A percentile compares a stretch with the other conserved stretches of the same genome.
Conservation (phyloP, 2,329 filamentous ascomycete genomes). For the Diaporthe australafricana region DNA sequence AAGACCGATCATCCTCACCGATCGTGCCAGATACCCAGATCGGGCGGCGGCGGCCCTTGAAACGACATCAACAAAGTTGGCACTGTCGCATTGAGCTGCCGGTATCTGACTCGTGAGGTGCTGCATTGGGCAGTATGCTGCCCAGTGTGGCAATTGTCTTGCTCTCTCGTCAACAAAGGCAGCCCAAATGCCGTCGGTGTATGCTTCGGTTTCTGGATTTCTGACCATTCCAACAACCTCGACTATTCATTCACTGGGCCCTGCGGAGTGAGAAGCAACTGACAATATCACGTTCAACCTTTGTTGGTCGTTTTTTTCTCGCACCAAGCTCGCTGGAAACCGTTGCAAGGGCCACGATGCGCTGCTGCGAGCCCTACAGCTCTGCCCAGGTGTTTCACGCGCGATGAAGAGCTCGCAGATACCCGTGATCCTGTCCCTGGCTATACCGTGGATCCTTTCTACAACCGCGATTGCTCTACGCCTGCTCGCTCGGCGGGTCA, state of each 20-base stretch:
- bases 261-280: neutral
- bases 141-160: constrained; percentile 17
- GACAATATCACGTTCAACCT: neutral
- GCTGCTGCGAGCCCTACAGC: constrained; percentile 19
- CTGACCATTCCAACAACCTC: neutral
- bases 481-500: constrained; percentile 2
- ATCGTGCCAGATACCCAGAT: constrained; percentile 1
- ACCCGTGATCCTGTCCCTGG: constrained; percentile 15
- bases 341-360: constrained; percentile 2
- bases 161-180: neutral
- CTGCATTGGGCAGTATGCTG: constrained; percentile 22
- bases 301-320: neutral
- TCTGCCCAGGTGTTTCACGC: constrained; percentile 24
- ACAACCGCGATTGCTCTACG: constrained; percentile 11
- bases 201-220: neutral
- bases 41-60: constrained; percentile 14
- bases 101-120: constrained; percentile 19
- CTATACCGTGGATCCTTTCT: constrained; percentile 9
- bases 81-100: constrained; percentile 20
- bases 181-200: constrained; percentile 25
- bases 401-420: constrained; percentile 24
- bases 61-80: constrained; percentile 25
- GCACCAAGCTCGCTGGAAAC: neutral
- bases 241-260: neutral
- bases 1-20: neutral